Percentiles rank a stretch among this genome's conserved stretches.
Conservation (phyloP, 176 grass and related monocot genomes). For the Cenchrus purpureus region DNA sequence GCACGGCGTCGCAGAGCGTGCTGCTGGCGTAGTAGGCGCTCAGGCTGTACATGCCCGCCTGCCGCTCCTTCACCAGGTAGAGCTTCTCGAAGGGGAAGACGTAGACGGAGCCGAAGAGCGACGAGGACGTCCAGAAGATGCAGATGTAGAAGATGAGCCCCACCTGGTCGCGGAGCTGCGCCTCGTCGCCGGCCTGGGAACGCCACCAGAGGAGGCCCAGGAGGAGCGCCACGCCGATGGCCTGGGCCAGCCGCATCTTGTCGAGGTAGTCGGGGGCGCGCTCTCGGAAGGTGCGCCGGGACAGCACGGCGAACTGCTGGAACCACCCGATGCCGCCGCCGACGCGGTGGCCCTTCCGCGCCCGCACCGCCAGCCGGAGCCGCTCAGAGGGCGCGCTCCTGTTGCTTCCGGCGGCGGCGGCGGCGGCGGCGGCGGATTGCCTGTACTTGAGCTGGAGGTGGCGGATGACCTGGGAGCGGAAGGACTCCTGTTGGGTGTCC, state of each 20-base stretch:
- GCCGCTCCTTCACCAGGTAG: constrained; percentile 85
- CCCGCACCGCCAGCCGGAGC: constrained; percentile 41
- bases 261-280: constrained; percentile 82
- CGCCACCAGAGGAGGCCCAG: constrained; percentile 87
- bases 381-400: constrained; percentile 35
- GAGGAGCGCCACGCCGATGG: constrained; percentile 74
- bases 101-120: constrained; percentile 88
- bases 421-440: not conserved
- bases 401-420: not conserved
- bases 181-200: constrained; percentile 67
- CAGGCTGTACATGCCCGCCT: constrained; percentile 88
- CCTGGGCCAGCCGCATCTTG: constrained; percentile 82
- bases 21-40: constrained; percentile 87
- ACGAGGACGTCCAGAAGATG: constrained; percentile 99
- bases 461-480: constrained; percentile 57
- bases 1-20: constrained; percentile 84
- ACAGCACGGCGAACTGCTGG: constrained; percentile 78
- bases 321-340: constrained; percentile 64
- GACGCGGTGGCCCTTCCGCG: constrained; percentile 53
- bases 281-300: constrained; percentile 74
- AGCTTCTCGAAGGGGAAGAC: constrained; percentile 95
- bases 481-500: constrained; percentile 51
- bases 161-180: constrained; percentile 83
- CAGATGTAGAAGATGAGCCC: constrained; percentile 96
- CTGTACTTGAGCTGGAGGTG: constrained; percentile 76